Conservation (phyloP, 176 grass and related monocot species). For the Leersia perrieri region DNA sequence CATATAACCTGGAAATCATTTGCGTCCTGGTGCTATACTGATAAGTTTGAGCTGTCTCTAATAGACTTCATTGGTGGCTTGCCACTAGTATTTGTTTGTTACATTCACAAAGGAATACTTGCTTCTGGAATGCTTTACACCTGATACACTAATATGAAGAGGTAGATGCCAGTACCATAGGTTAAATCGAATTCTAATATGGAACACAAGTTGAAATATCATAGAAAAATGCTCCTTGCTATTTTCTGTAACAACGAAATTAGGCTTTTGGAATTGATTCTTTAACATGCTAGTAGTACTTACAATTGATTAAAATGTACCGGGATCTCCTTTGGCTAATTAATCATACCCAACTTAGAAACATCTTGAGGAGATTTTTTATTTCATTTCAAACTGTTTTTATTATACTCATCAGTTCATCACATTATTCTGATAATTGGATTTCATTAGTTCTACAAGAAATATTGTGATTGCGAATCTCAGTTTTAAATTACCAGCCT, state of each 20-base stretch:
- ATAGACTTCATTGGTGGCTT: neutral
- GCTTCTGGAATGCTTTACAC: neutral
- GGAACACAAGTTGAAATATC: neutral
- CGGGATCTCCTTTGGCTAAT: neutral
- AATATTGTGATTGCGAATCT: neutral
- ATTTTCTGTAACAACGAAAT: neutral
- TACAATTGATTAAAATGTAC: neutral
- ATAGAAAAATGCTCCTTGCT: neutral
- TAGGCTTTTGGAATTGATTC: neutral
- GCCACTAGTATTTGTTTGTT: neutral
- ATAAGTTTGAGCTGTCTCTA: neutral
- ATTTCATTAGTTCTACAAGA: neutral
- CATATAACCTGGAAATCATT: neutral
- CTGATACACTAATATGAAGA: neutral
- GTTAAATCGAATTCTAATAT: neutral
- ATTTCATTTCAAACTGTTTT: neutral
- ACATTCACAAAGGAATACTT: neutral
- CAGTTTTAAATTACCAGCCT: slow-evolving; percentile 5
- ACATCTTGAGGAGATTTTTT: neutral
- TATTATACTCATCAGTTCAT: neutral
- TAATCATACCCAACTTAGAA: neutral
- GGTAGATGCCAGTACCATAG: neutral
- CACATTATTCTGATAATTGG: neutral
- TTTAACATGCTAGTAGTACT: neutral
- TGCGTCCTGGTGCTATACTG: neutral